Base-by-base conservation (phyloP, 176 grass and related monocot genomes). In the Oryza coarctata region DNA sequence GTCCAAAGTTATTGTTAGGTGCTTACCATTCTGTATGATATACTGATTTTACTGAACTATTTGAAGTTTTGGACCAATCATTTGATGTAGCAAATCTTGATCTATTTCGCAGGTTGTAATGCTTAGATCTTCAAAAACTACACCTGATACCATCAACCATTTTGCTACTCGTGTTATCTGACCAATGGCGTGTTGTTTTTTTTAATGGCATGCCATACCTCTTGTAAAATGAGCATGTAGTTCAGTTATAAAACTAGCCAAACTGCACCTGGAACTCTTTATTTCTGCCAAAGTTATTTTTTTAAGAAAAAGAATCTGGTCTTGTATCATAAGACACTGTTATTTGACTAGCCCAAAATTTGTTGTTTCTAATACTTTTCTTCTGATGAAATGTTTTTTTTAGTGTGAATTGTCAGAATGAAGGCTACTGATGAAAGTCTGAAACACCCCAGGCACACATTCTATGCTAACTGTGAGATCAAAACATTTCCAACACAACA, bases 1-100 rank as follows among this genome's bases (percentile, higher is more conserved):
- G n/a, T 65, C 92, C 95, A 70, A 94, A 94, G 92, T 90, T 94
- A 69, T 32, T 35, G 36, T 31, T 69, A 26, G 0, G 22, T 31
- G 50, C 7, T 69, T 36, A 12, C 20, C 15, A 45, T 22, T 71
- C 61, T 49, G 9, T 50, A 3, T 6, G 43, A n/a, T 13, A 45
- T 35, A 9, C 5, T 0, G 1, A 12, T 65, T 27, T 33, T 43
- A 63, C 70, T 13, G 23, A 38, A 22, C 40, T 45, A 72, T 61
- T 20, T 55, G 20, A 20, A 55, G 50, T 55, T 55, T 40, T 45
- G 38, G 40, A 32, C 13, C 49, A 70, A 5, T 61, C 29, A 3
- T 71, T 77, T 25, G 5, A 73, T 52, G 33, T 23, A 1, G 17
- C 26, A 39, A 44, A 69, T 14, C 3, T 3, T 65, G 49, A 40